Evolutionary conservation across 2,329 filamentous ascomycete genomes (phyloP), one percentile per base, ranked within the genome.

Genomic region (Claviceps humidiphila): DNA sequence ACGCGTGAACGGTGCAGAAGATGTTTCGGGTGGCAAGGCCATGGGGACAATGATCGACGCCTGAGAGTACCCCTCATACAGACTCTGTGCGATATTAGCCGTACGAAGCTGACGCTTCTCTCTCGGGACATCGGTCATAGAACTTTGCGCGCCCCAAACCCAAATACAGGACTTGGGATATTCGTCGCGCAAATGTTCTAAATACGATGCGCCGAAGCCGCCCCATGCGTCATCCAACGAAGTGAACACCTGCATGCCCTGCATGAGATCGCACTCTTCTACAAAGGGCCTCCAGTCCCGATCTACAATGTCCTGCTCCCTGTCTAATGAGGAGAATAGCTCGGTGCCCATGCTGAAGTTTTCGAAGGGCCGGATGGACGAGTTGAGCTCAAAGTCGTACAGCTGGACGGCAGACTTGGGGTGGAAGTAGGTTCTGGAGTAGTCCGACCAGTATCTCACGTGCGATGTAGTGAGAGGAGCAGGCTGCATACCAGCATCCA

Each of bases 391-490:
- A 62, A 87, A 94, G 62, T 96, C 89, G 63, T 86, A 86, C 14
- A 97, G 74, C 64, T 95, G 90, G 9, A 95, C 76, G 51, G 95
- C 80, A 13, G 89, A 95, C 51, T 80, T 81, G 8, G 93, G 93
- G 64, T 97, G 90, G 64, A 87, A 96, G 68, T 82, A 98, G n/a
- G 93, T 79, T 26, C 89, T 81, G 59, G 88, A 94, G 68, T 89
- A 97, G 67, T 98, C 93, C 37, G 89, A 95, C 91, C 93, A 98
- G 70, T 93, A 97, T 51, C 89, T 81, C n/a, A 97, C 86, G 11
- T 80, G 78, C 6, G 82, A 78, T 1, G 81, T 74, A 1, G 77
- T 84, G 20, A 95, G 75, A 50, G 74, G 70, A 0, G 85, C 77
- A 0, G 85, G 78, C 5, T 83, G 75, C 3, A 78, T 66, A 22